phyloP scores from a whole-genome alignment of 2,329 filamentous ascomycete species.

The Phaeosphaeriaceae sp. region DNA sequence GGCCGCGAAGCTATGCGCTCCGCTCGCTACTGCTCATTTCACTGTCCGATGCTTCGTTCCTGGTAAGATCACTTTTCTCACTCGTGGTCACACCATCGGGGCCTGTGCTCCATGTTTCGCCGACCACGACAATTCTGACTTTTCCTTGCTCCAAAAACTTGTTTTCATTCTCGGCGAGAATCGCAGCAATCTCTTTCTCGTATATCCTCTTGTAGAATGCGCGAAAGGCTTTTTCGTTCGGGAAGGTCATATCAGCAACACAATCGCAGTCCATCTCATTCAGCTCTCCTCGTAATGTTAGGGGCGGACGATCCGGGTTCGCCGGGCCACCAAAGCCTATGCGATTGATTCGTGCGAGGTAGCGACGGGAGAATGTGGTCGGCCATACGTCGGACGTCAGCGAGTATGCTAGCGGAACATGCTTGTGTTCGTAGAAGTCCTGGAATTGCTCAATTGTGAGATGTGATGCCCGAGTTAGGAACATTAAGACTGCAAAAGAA shows the following conservation, averaged over 20 bases:
- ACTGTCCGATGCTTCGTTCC: conserved; percentile 19
- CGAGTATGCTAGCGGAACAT: conserved; percentile 33
- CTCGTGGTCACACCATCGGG: neutral
- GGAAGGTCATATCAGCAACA: conserved; percentile 33
- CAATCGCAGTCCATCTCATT: conserved; percentile 36
- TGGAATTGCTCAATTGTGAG: conserved; percentile 35
- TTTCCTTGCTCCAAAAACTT: conserved; percentile 28
- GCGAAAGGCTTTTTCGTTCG: conserved; percentile 29
- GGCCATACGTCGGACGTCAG: conserved; percentile 29
- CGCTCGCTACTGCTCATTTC: conserved; percentile 17
- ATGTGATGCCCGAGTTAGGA: conserved; percentile 29
- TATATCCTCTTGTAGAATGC: conserved; percentile 35
- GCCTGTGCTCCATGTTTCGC: conserved; percentile 27
- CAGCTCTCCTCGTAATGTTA: conserved; percentile 30
- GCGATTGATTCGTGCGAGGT: conserved; percentile 32
- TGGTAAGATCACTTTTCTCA: conserved; percentile 4
- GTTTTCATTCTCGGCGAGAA: conserved; percentile 32
- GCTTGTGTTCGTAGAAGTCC: conserved; percentile 34
- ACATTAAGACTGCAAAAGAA: conserved; percentile 21
- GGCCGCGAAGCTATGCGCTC: conserved; percentile 7
- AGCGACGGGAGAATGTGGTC: conserved; percentile 29
- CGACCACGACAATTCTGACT: conserved; percentile 33
- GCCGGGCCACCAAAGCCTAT: conserved; percentile 35
- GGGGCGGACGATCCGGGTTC: conserved; percentile 29
- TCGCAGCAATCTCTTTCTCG: conserved; percentile 25